phyloP scores from a whole-genome alignment of 805 yeast genomes.

The Metschnikowia chrysomelidarum region DNA sequence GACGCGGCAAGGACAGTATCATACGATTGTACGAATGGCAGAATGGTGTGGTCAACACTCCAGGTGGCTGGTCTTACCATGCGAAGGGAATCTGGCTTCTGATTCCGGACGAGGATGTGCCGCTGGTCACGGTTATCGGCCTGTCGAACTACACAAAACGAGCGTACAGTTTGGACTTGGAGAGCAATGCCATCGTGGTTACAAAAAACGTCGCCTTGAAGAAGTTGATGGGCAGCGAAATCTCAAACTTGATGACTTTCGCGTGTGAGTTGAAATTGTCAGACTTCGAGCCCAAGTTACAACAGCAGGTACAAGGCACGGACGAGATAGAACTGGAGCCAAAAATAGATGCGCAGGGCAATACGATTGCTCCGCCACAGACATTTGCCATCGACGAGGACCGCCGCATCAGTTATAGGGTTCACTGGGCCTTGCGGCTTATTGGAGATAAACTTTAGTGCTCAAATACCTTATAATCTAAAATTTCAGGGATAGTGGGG shows the following conservation, averaged over 20 bases:
- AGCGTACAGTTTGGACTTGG: slow-evolving; percentile 84
- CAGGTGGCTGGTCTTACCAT: slow-evolving; percentile 94
- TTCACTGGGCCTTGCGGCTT: slow-evolving; percentile 56
- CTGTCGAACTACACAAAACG: slow-evolving; percentile 92
- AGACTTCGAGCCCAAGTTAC: slow-evolving; percentile 51
- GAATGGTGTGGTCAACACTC: slow-evolving; percentile 76
- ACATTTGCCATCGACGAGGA: slow-evolving; percentile 47
- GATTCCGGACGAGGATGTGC: slow-evolving; percentile 53
- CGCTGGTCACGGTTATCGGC: slow-evolving; percentile 80
- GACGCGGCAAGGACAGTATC: slow-evolving; percentile 37
- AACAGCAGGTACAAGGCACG: slow-evolving; percentile 6
- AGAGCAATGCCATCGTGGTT: slow-evolving; percentile 77
- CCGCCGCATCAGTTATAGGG: slow-evolving; percentile 60
- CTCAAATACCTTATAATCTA: no score
- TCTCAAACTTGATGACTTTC: slow-evolving; percentile 54
- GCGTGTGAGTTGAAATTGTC: slow-evolving; percentile 52
- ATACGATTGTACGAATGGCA: slow-evolving; percentile 80
- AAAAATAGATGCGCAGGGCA: slow-evolving; percentile 18
- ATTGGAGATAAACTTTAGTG: slow-evolving; percentile 14
- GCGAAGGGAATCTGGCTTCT: slow-evolving; percentile 94
- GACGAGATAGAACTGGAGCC: slow-evolving; percentile 16
- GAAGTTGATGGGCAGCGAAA: slow-evolving; percentile 55
- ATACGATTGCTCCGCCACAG: slow-evolving; percentile 17
- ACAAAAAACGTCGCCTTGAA: slow-evolving; percentile 66
- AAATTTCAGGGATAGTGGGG: no score